Evolutionary conservation across 352 stramenopile genomes (phyloP).

Genomic region (Aphanomyces cochlioides): DNA sequence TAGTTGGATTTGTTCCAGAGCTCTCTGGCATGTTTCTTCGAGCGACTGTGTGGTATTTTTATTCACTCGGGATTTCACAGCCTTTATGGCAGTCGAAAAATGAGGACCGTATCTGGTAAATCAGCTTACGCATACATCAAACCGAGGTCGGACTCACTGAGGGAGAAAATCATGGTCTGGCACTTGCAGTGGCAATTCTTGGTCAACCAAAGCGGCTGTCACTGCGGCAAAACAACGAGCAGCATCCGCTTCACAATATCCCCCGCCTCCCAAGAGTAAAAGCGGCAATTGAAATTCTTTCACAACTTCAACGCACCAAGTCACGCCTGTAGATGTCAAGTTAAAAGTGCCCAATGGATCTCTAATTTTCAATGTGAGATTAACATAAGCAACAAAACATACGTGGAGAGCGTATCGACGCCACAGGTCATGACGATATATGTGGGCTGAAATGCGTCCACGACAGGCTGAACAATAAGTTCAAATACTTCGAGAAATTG

Average conservation of each 20-base stretch:
- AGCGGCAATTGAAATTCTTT: constrained; percentile 40
- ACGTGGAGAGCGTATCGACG: constrained; percentile 54
- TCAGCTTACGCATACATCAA: neutral
- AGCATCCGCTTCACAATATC: constrained; percentile 61
- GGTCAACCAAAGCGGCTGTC: constrained; percentile 45
- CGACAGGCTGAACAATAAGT: constrained; percentile 39
- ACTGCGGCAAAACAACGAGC: constrained; percentile 49
- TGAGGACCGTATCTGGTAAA: constrained; percentile 12
- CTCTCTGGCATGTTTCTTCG: constrained; percentile 13
- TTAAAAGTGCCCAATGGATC: constrained; percentile 49
- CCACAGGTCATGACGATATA: constrained; percentile 60
- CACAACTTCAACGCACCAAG: constrained; percentile 38
- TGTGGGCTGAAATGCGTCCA: constrained; percentile 43
- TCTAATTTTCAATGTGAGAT: constrained; percentile 15
- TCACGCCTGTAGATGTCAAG: constrained; percentile 42
- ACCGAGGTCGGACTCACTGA: constrained; percentile 34
- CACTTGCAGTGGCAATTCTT: constrained; percentile 36
- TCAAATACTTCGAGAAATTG: constrained; percentile 52
- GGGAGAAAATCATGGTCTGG: constrained; percentile 60
- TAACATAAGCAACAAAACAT: neutral
- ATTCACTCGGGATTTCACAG: constrained; percentile 34
- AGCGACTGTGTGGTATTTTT: constrained; percentile 35
- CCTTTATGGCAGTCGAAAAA: constrained; percentile 33
- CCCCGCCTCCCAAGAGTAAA: constrained; percentile 57
- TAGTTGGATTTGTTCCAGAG: constrained; percentile 15